Percentiles rank a stretch among this genome's conserved stretches.
Evolutionary conservation across 176 grass and related monocot genomes (phyloP).

Genomic region (Themeda triandra): DNA sequence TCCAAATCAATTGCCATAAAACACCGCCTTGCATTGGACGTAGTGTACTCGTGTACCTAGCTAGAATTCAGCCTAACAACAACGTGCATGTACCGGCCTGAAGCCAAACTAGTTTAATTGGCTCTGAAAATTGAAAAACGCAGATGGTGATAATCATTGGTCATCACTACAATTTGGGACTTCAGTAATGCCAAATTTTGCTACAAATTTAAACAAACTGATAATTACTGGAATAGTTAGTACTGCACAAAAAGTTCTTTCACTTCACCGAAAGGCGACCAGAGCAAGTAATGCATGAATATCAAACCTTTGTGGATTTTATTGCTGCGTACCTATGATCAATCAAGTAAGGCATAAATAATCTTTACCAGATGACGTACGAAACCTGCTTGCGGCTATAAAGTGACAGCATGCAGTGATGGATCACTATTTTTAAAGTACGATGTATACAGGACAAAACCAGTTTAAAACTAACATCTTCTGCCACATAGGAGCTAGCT

Average conservation of each 20-base stretch:
- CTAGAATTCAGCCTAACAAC: neutral
- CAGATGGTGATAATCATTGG: neutral
- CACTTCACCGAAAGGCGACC: constrained; percentile 1
- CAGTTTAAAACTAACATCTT: neutral
- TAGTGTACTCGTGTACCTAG: neutral
- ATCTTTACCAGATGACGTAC: neutral
- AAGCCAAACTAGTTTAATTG: neutral
- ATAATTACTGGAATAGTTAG: neutral
- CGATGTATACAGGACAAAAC: neutral
- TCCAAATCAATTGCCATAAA: neutral
- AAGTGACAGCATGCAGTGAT: constrained; percentile 15
- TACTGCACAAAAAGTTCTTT: neutral
- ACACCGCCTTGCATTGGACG: neutral
- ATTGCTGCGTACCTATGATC: neutral
- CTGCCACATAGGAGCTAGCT: neutral
- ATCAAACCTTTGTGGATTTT: neutral
- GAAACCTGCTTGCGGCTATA: neutral
- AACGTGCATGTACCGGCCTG: neutral
- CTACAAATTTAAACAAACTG: neutral
- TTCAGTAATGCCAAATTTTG: neutral
- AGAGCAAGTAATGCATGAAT: neutral
- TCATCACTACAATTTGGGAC: neutral
- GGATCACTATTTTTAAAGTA: neutral
- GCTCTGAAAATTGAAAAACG: neutral
- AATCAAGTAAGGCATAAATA: neutral